Base-by-base conservation (phyloP, 192 early-diverging fungal species). In the Coemansia sp. region DNA sequence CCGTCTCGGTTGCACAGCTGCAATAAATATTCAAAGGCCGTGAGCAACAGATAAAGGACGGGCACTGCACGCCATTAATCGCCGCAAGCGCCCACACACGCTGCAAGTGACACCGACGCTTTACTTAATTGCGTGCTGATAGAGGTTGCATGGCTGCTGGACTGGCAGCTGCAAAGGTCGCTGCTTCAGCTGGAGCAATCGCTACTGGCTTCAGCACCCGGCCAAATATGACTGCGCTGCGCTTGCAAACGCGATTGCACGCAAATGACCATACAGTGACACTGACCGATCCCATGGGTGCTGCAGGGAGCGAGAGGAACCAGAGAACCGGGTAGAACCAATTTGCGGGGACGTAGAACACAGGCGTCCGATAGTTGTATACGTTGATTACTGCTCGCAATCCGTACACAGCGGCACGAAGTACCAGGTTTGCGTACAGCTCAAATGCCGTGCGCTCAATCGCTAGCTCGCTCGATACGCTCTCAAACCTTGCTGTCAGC, bases 291-390 rank as follows among this genome's bases (percentile, higher is more conserved):
- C 89, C 87, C 85, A 54, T 72, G 39, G 89, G 88, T 31, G 90
- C 83, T 51, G 86, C 84, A 0, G 91, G 91, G 31, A 89, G 57
- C 34, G 86, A 78, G 32, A 89, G 53, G 39, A 86, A 64, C 64
- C 77, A 80, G 38, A 84, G 63, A 7, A 84, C 76, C 27, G 90
- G 89, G 31, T 90, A 86, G 58, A 92, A 86, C 88, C 88, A 90
- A 33, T 83, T 85, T 2, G 58, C 39, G 5, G 90, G 92, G 8
- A 91, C 58, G 42, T 85, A 89, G 53, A 94, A 90, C 51, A 91
- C 85, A 4, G 90, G 79, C 5, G 48, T 60, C 1, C 83, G 78
- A 36, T 85, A 77, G 68, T 83, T 89, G 80, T 80, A 87, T 8
- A 87, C 52, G 9, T 85, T 78, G 55, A 92, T 58, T 13, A 82